These are phyloP conservation scores for Davidsoniella eucalypti DNA, from an alignment of 2,329 filamentous ascomycete genomes.

Conservation along the genomic window DNA sequence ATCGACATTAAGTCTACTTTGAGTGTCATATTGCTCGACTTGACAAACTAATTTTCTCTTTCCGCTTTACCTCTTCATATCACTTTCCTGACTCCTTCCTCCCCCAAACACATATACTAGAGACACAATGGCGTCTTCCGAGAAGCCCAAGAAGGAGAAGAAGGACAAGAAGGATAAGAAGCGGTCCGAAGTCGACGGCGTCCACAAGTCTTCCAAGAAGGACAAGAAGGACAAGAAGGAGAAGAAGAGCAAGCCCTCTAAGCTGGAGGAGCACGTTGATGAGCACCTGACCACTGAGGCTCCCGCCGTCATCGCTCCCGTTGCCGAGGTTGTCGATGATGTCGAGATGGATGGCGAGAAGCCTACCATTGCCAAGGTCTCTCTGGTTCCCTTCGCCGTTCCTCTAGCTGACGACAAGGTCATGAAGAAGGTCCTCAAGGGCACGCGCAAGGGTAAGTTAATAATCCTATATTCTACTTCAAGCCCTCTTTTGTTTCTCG, in stretches of 20 bases:
- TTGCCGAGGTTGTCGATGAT: constrained; percentile 25
- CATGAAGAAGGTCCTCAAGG: constrained; percentile 44
- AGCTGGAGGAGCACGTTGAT: constrained; percentile 59
- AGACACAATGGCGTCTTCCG: constrained; percentile 26
- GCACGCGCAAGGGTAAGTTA: constrained; percentile 36
- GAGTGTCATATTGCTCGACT: no score
- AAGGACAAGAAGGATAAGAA: constrained; percentile 34
- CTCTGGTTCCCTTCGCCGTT: constrained; percentile 68
- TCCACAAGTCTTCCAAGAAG: constrained; percentile 42
- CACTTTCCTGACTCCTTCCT: background rate
- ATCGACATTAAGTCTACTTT: no score
- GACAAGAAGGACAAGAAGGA: constrained; percentile 44
- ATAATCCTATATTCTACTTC: background rate
- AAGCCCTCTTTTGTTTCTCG: no score
- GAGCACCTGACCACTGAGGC: constrained; percentile 34
- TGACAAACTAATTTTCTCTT: no score
- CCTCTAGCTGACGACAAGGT: constrained; percentile 68
- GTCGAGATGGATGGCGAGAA: constrained; percentile 18
- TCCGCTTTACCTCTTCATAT: background rate
- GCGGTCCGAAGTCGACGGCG: constrained; percentile 42
- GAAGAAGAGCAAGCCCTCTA: constrained; percentile 40
- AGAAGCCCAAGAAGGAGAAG: constrained; percentile 32
- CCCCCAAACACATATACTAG: background rate
- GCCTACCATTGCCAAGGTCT: constrained; percentile 30
- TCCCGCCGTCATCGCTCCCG: constrained; percentile 24